Conservation (phyloP, 805 yeast species). For the Ogataea siamensis region DNA sequence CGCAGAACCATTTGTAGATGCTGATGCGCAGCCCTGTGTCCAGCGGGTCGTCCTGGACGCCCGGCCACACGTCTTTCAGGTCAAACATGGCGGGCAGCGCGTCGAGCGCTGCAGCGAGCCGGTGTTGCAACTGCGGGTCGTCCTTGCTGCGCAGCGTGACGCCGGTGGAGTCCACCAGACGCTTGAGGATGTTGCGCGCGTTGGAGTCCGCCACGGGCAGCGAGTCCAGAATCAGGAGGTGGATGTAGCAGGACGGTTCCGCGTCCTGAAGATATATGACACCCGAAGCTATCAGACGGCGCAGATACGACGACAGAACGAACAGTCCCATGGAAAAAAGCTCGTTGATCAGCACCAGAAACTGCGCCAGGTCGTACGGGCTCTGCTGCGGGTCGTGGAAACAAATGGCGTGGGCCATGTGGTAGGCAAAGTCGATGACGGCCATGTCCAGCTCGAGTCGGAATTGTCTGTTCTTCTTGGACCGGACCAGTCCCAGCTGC, state of each 20-base stretch:
- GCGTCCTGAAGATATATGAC: constrained; percentile 61
- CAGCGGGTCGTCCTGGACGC: constrained; percentile 6
- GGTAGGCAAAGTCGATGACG: constrained; percentile 34
- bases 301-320: constrained; percentile 62
- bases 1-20: constrained; percentile 14
- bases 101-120: constrained; percentile 9
- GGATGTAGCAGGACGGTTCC: constrained; percentile 50
- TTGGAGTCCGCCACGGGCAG: constrained; percentile 51
- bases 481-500: constrained; percentile 21
- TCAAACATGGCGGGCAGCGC: constrained; percentile 8
- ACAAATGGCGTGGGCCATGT: constrained; percentile 30
- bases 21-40: constrained; percentile 17
- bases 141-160: constrained; percentile 14
- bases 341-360: constrained; percentile 51
- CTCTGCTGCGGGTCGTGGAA: constrained; percentile 15
- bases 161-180: constrained; percentile 29
- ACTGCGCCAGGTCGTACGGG: constrained; percentile 26
- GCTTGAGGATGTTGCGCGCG: constrained; percentile 30
- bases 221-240: constrained; percentile 53
- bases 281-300: constrained; percentile 85
- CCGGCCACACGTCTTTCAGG: constrained; percentile 2
- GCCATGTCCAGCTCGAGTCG: constrained; percentile 32
- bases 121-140: constrained; percentile 13
- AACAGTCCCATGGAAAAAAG: constrained; percentile 48
- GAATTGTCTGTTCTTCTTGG: constrained; percentile 26